A percentile compares a stretch with the other conserved stretches of the same genome.
These are phyloP conservation scores for Aspergillus uvarum DNA, from an alignment of 2,329 filamentous ascomycete species.

Conservation along the genomic window DNA sequence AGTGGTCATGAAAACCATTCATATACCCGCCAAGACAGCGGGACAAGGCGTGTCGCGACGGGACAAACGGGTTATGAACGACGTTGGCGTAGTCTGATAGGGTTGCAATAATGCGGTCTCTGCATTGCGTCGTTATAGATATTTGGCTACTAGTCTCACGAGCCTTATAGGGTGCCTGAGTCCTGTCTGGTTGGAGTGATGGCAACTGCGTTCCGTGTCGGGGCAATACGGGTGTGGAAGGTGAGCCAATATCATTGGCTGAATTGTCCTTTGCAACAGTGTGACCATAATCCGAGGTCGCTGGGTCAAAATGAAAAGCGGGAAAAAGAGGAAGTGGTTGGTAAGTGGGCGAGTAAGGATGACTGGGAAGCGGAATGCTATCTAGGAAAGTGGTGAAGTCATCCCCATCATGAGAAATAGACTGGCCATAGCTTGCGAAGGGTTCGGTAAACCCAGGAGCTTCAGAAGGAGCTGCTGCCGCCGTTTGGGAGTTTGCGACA, in stretches of 20 bases:
- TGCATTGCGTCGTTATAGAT: slow-evolving; percentile 32
- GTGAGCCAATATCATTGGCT: slow-evolving; percentile 19
- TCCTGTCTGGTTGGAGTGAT: slow-evolving; percentile 34
- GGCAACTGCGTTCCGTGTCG: slow-evolving; percentile 35
- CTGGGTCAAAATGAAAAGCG: slow-evolving; percentile 23
- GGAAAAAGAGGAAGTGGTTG: slow-evolving; percentile 36
- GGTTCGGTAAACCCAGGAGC: slow-evolving; percentile 23
- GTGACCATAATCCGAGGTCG: slow-evolving; percentile 25
- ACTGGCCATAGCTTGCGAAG: slow-evolving; percentile 24
- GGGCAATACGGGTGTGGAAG: slow-evolving; percentile 33
- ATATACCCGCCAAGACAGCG: slow-evolving; percentile 35
- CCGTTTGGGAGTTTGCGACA: not conserved
- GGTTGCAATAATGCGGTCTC: slow-evolving; percentile 26
- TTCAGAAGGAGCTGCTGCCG: slow-evolving; percentile 15
- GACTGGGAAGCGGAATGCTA: slow-evolving; percentile 34
- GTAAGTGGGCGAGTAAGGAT: slow-evolving; percentile 35
- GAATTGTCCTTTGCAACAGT: slow-evolving; percentile 18
- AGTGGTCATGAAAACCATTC: slow-evolving; percentile 35
- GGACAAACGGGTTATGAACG: slow-evolving; percentile 26
- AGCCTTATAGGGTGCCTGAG: slow-evolving; percentile 24
- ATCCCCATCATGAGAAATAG: slow-evolving; percentile 28
- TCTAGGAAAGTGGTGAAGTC: slow-evolving; percentile 39
- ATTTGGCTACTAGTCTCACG: slow-evolving; percentile 31
- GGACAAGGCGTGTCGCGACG: slow-evolving; percentile 35
- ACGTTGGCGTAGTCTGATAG: slow-evolving; percentile 30